Base-by-base conservation (phyloP, 352 stramenopile species). In the Globisporangium camurandrum region DNA sequence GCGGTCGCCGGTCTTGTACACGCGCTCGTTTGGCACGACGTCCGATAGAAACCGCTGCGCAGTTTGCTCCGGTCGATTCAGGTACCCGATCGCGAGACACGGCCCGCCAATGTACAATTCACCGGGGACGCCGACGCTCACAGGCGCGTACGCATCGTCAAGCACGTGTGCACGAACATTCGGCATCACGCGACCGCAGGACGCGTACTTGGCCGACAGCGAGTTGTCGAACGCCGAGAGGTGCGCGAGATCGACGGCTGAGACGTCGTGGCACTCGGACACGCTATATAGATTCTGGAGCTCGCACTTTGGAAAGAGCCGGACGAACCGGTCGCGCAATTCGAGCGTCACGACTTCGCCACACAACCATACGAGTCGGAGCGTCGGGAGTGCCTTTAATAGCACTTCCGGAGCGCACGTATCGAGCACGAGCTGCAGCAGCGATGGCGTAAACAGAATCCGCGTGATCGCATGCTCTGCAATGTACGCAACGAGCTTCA, bases 211-310 rank as follows among this genome's bases (percentile, higher is more conserved):
- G 41, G 67, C 81, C 19, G 73, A 86, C 22, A 88, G 61, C 26
- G 72, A 66, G 42, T 79, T 77, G 57, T 92, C 82, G 28, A 78
- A 90, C 4, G 71, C 63, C 23, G 75, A 81, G 59, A 90, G 79
- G 45, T 81, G 67, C 20, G 78, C 71, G 11, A 95, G 66, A 58
- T 93, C 76, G 20, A 88, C 75, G 5, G 84, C 78, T 1, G 81
- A 92, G 10, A 95, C 88, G 43, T 97, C 92, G 61, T 98, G 89
- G 61, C 90, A 97, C 64, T 98, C 92, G 26, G 71, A 93, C 24
- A 98, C 94, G 34, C 83, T 96, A 64, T 97, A 98, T 10, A 97
- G 67, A 58, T 98, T 98, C 54, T 95, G 74, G 12, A 97, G 69
- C 52, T 92, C 72, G 31, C 81, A 93, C 24, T 86, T 54, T 1